Evolutionary conservation across 306 rosid genomes (phyloP), one percentile per base, ranked within the genome.

Genomic region (Herpetospermum pedunculosum): DNA sequence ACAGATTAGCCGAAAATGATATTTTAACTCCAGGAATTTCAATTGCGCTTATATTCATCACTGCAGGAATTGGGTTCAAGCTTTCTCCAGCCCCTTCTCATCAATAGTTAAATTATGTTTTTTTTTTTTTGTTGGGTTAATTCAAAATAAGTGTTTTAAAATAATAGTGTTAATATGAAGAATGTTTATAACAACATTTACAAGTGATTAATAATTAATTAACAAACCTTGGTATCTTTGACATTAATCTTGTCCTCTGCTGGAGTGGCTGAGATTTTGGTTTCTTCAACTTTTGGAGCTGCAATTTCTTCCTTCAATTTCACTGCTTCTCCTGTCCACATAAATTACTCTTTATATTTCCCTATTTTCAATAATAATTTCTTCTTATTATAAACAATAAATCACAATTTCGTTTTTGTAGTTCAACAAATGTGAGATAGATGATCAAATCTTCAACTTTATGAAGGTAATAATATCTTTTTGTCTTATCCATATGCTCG

Each of bases 11-110:
- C n/a, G n/a, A n/a, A n/a, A n/a, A n/a, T n/a, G n/a, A n/a, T n/a
- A n/a, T n/a, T n/a, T n/a, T n/a, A n/a, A n/a, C n/a, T n/a, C 46
- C 6, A 26, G 11, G 60, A 47, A 71, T 73, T 73, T 73, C 37
- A 73, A 53, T 73, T 52, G 49, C 6, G 13, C 53, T 73, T 53
- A 73, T 73, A 54, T 73, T 52, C 77, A 73, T n/a, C 68, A 53
- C 19, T 19, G 23, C 19, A 53, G 35, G 52, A 53, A 73, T 53
- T 73, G 52, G 35, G 67, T 73, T 73, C 52, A 73, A 73, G 68
- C 62, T 73, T 73, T 73, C 53, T 48, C 52, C 52, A 73, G 0
- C 50, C 68, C 28, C 18, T 73, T 73, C 35, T 72, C 63, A 48
- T 72, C 47, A 49, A 72, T 72, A n/a, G n/a, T n/a, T n/a, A n/a